phyloP scores from a whole-genome alignment of 371 early-diverging fungal species.

The Apophysomyces sp. region DNA sequence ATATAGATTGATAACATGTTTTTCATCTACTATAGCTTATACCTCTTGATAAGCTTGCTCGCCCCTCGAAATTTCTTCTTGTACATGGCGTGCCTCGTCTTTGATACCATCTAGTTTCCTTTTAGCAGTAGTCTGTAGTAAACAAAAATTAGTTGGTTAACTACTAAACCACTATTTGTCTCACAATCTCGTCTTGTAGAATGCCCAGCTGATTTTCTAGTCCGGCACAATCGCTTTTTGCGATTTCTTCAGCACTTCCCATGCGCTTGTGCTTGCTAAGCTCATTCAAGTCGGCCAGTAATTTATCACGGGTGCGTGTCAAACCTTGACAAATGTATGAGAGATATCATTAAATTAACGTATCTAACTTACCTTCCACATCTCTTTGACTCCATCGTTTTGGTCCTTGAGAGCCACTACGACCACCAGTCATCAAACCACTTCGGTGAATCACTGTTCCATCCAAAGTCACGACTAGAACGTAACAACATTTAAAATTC shows the following conservation, averaged over 20 bases:
- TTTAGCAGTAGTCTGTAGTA: constrained; percentile 27
- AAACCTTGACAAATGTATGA: constrained; percentile 34
- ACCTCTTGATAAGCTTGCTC: not conserved
- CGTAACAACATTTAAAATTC: constrained; percentile 3
- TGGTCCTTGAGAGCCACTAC: constrained; percentile 38
- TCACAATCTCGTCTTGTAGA: constrained; percentile 61
- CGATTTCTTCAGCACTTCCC: constrained; percentile 63
- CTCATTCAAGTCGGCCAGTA: constrained; percentile 70
- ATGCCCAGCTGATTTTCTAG: constrained; percentile 59
- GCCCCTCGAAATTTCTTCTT: not conserved
- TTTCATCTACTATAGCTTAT: not conserved
- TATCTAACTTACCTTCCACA: constrained; percentile 51
- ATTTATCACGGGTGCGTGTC: constrained; percentile 66
- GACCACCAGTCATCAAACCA: constrained; percentile 94
- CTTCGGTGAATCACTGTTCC: constrained; percentile 94
- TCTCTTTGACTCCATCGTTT: constrained; percentile 89
- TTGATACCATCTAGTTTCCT: constrained; percentile 49
- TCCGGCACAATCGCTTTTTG: constrained; percentile 59
- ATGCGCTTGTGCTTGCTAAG: constrained; percentile 71
- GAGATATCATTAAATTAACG: not conserved
- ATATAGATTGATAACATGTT: constrained; percentile 11
- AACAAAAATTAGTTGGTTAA: not conserved
- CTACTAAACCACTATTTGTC: not conserved
- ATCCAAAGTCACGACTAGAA: constrained; percentile 84
- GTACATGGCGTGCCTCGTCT: constrained; percentile 17